Conservation (phyloP, 23 red algal species). For the Rhodosorus marinus region DNA sequence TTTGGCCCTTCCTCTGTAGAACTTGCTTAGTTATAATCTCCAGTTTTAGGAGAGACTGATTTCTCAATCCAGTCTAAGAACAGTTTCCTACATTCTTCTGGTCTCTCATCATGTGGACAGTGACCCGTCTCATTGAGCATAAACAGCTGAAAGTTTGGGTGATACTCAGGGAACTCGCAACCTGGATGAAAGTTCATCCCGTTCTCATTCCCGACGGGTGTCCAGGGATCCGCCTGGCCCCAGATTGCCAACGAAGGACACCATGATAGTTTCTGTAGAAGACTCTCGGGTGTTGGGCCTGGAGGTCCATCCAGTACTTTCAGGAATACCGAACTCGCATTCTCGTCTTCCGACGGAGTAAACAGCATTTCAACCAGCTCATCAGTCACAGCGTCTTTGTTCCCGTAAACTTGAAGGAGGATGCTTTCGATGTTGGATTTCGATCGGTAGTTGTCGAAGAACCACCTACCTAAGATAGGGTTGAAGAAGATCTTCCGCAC, state of each 20-base stretch:
- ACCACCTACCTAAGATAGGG: conserved; percentile 25
- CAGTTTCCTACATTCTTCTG: too few species aligned
- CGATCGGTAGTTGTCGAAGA: conserved; percentile 72
- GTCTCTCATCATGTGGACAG: conserved; percentile 35
- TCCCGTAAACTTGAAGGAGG: conserved; percentile 53
- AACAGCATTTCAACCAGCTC: conserved; percentile 59
- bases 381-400: conserved; percentile 30
- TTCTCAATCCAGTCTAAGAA: too few species aligned
- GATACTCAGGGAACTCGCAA: conserved; percentile 11
- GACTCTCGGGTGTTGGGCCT: conserved; percentile 52
- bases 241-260: conserved; percentile 63
- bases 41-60: too few species aligned
- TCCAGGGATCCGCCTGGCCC: conserved; percentile 90
- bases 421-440: conserved; percentile 31
- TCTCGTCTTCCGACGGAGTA: conserved; percentile 45
- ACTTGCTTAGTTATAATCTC: too few species aligned
- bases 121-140: conserved; percentile 10
- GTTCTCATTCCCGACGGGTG: conserved; percentile 26
- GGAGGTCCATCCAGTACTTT: conserved; percentile 46
- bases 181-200: conserved; percentile 40
- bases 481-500: conserved; percentile 22
- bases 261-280: conserved; percentile 32
- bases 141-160: not conserved
- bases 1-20: too few species aligned
- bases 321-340: conserved; percentile 60